phyloP scores from a whole-genome alignment of 2,329 filamentous ascomycete genomes.

The Microcera coccophila region DNA sequence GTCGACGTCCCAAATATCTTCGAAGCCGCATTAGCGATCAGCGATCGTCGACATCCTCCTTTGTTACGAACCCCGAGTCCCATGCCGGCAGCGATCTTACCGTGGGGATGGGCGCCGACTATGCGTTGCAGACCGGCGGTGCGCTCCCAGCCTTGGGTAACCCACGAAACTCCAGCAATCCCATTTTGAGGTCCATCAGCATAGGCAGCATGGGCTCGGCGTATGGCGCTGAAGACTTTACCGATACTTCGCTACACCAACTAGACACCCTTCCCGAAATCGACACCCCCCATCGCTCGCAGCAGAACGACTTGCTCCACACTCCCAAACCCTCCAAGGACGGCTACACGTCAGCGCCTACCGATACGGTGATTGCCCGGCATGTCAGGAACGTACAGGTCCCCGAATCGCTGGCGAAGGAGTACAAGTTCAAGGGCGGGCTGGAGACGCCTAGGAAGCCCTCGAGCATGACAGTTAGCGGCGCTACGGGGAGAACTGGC shows the following conservation, averaged over 20 bases:
- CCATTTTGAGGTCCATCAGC: conserved; percentile 72
- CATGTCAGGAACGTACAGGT: conserved; percentile 89
- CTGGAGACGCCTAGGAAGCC: conserved; percentile 56
- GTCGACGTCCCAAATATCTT: conserved; percentile 54
- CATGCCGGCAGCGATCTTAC: conserved; percentile 69
- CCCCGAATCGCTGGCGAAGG: conserved; percentile 79
- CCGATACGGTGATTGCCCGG: conserved; percentile 82
- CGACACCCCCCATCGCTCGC: conserved; percentile 38
- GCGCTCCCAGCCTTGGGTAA: conserved; percentile 57
- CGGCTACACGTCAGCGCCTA: conserved; percentile 59
- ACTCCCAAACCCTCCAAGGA: conserved; percentile 65
- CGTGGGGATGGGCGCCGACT: conserved; percentile 65
- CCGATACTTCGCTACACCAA: conserved; percentile 43
- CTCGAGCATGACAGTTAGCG: conserved; percentile 44
- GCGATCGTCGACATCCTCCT: conserved; percentile 58
- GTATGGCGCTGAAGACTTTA: conserved; percentile 55
- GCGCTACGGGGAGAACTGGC: conserved; percentile 52
- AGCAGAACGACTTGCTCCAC: conserved; percentile 49
- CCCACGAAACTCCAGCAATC: conserved; percentile 49
- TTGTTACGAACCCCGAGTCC: conserved; percentile 50
- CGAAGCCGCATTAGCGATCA: conserved; percentile 56
- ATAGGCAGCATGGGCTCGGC: conserved; percentile 81
- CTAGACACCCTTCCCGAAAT: conserved; percentile 50
- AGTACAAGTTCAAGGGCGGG: conserved; percentile 75
- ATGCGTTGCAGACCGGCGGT: conserved; percentile 76